Percentiles rank a stretch among this genome's conserved stretches.
phyloP scores from a whole-genome alignment of 225 moss, liverwort and hornwort genomes.

The Straminergon stramineum region DNA sequence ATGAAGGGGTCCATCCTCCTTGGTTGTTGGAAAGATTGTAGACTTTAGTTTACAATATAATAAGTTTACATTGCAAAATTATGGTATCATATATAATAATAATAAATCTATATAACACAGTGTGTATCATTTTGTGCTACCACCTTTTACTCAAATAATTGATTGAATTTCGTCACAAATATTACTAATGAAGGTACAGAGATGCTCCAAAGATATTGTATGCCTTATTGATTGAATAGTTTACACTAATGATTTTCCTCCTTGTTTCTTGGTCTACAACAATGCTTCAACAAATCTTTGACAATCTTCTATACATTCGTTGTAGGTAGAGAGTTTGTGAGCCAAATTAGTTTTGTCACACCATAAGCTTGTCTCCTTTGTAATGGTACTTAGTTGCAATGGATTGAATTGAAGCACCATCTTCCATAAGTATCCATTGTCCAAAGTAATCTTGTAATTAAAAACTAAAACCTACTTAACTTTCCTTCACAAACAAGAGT shows the following conservation, averaged over 20 bases:
- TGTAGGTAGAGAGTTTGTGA: accelerated
- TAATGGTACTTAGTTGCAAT: background rate
- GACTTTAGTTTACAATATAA: no score
- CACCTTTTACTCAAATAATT: background rate
- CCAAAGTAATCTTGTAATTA: background rate
- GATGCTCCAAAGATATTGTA: background rate
- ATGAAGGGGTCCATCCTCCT: no score
- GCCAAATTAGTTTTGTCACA: background rate
- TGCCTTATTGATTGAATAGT: background rate
- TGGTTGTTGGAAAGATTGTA: no score
- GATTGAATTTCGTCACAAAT: background rate
- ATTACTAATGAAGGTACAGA: background rate
- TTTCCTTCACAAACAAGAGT: background rate
- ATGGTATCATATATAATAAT: no score
- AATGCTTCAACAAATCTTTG: background rate
- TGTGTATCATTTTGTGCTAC: background rate
- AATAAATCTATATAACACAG: background rate
- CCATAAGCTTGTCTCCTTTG: background rate
- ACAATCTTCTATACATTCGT: background rate
- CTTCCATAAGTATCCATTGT: background rate
- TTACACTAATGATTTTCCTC: background rate
- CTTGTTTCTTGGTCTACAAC: background rate
- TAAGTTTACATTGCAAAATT: background rate
- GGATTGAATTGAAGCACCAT: accelerated
- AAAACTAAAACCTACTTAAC: background rate